These are phyloP conservation scores for Xylaria arbuscula DNA, from an alignment of 2,329 filamentous ascomycete genomes.

Conservation along the genomic window DNA sequence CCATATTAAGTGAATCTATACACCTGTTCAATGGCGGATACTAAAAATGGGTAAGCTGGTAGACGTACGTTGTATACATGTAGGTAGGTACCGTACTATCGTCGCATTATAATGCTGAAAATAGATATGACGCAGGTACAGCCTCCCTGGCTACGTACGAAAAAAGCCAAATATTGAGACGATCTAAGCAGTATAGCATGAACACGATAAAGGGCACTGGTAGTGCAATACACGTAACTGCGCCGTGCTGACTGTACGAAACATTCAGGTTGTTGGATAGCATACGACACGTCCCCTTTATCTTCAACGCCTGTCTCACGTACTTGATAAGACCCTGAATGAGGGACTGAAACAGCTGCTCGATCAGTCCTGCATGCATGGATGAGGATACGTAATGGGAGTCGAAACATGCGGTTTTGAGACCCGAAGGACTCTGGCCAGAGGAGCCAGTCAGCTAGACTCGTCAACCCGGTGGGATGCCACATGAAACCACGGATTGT, in stretches of 20 bases:
- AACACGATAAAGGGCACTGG: background rate
- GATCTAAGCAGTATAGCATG: constrained; percentile 14
- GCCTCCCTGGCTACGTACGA: constrained; percentile 21
- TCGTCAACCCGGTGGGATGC: constrained; percentile 18
- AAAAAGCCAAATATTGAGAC: constrained; percentile 5
- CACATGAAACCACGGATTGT: constrained; percentile 34
- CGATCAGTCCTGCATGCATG: constrained; percentile 4
- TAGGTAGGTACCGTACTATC: background rate
- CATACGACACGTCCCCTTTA: constrained; percentile 3
- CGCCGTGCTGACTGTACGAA: constrained; percentile 31
- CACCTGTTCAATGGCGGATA: background rate
- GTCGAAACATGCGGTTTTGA: constrained; percentile 14
- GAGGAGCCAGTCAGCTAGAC: constrained; percentile 6
- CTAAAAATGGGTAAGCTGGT: background rate
- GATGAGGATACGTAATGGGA: background rate
- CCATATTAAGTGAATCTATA: background rate
- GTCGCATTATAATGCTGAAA: constrained; percentile 25
- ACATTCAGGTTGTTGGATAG: constrained; percentile 11
- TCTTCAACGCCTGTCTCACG: constrained; percentile 10
- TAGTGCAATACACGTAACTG: constrained; percentile 8
- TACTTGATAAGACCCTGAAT: background rate
- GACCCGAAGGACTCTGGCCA: constrained; percentile 1
- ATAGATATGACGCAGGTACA: constrained; percentile 35
- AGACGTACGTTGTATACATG: background rate
- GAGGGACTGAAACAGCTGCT: constrained; percentile 10